Evolutionary conservation across 225 moss, liverwort and hornwort genomes (phyloP), one percentile per base, ranked within the genome.

Genomic region (Climacium dendroides): DNA sequence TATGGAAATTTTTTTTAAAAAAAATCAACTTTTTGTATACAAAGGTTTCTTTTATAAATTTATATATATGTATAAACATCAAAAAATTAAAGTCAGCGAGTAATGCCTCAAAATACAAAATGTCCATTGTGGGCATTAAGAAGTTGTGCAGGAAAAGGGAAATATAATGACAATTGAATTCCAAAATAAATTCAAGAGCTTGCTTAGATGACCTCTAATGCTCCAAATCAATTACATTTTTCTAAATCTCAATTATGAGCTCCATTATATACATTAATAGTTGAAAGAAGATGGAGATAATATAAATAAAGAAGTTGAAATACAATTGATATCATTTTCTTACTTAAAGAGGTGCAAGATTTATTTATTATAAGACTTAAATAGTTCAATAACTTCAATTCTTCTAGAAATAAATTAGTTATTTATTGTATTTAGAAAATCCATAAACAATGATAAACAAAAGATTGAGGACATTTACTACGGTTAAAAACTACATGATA

Each of bases 111-210:
- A 45, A 71, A 71, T 45, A 16, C 7, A 43, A 71, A 70, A 24
- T 16, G 28, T 5, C 10, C 16, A 71, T 28, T 39, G 1, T 70
- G 2, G 14, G 13, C 69, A 71, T 24, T 0, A 71, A 43, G 3
- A 43, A 71, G 15, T 9, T 41, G 25, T 26, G 7, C n/a, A n/a
- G n/a, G n/a, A n/a, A 0, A 0, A 3, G 14, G 3, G 8, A 71
- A 43, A 43, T 26, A 8, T 26, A 25, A 26, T 43, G 26, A 15
- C 28, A 28, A 1, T 43, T 5, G 16, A 43, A 45, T 28, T 1
- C 5, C 28, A 43, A 71, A 45, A 45, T 25, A 45, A 19, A 43
- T 43, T 28, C 3, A 43, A 43, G 2, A 28, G 3, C 9, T 71
- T 15, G 5, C 45, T 16, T 15, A 16, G 43, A 45, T 71, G 28